Evolutionary conservation across 2,329 filamentous ascomycete genomes (phyloP).

Genomic region (Apiospora pterosperma): DNA sequence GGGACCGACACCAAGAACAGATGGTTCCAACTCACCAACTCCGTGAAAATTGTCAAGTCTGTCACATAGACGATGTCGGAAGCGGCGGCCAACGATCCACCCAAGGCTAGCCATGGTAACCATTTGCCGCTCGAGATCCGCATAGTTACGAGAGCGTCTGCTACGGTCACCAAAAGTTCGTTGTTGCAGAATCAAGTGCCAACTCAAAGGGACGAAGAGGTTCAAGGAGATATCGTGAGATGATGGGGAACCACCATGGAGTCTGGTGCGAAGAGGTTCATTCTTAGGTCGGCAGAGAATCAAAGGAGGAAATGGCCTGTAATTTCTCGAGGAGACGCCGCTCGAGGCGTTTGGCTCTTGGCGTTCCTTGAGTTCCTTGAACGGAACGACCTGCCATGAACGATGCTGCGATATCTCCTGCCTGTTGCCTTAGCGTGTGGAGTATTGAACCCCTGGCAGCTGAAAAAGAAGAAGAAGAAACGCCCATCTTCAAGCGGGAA

Average conservation of each 20-base stretch:
- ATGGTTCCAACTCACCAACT: conserved; percentile 19
- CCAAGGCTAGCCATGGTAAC: conserved; percentile 9
- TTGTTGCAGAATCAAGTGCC: background rate
- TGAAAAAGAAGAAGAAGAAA: background rate
- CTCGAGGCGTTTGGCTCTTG: background rate
- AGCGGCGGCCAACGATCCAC: conserved; percentile 14
- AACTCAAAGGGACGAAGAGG: too few species aligned
- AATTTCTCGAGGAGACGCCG: background rate
- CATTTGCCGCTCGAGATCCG: background rate
- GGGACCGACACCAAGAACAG: background rate
- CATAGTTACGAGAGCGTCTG: background rate
- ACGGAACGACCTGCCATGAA: background rate
- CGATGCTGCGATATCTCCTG: background rate
- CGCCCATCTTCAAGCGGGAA: background rate
- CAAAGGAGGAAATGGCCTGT: background rate
- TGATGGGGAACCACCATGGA: background rate
- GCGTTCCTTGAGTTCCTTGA: background rate
- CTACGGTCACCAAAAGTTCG: background rate
- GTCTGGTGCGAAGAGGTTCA: background rate
- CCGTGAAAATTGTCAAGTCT: conserved; percentile 27
- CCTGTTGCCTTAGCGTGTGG: background rate
- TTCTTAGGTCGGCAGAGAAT: background rate
- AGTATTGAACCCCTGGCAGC: background rate
- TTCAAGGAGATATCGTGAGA: background rate
- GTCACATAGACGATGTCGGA: conserved; percentile 27